Evolutionary conservation across 768 basidiomycete genomes (phyloP).

Genomic region (Phylloporus arenicola): DNA sequence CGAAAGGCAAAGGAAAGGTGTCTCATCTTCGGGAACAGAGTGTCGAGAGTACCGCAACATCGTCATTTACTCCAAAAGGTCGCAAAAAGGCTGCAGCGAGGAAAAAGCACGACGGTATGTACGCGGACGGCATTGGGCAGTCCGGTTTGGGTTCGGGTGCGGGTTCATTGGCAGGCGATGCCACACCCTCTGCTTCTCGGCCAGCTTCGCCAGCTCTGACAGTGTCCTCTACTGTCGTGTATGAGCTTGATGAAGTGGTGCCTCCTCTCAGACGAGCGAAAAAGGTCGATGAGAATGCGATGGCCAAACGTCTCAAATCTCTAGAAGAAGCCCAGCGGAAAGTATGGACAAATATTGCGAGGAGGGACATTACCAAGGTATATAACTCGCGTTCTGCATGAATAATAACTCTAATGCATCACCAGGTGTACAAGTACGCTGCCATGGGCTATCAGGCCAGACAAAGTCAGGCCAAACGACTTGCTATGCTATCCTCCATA

Average conservation of each 20-base stretch:
- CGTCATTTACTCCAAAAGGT: slow-evolving; percentile 40
- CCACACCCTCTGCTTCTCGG: slow-evolving; percentile 64
- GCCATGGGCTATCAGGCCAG: slow-evolving; percentile 60
- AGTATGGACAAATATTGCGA: slow-evolving; percentile 86
- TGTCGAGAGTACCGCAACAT: slow-evolving; percentile 46
- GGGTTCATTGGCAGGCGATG: slow-evolving; percentile 56
- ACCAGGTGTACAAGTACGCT: slow-evolving; percentile 77
- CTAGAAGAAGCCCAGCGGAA: slow-evolving; percentile 83
- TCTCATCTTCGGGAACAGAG: slow-evolving; percentile 47
- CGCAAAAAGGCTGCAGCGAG: slow-evolving; percentile 54
- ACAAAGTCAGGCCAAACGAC: slow-evolving; percentile 65
- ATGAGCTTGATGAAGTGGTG: slow-evolving; percentile 63
- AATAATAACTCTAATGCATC: slow-evolving; percentile 5
- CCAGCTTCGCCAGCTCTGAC: slow-evolving; percentile 60
- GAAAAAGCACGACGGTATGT: slow-evolving; percentile 51
- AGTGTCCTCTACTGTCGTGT: slow-evolving; percentile 54
- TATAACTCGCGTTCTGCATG: neutral
- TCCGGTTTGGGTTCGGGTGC: slow-evolving; percentile 45
- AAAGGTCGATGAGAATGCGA: slow-evolving; percentile 65
- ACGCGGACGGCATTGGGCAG: slow-evolving; percentile 47
- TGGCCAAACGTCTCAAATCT: slow-evolving; percentile 68
- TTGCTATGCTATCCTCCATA: slow-evolving; percentile 67
- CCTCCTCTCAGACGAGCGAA: slow-evolving; percentile 73
- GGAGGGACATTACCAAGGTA: slow-evolving; percentile 80
- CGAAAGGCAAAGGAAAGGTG: slow-evolving; percentile 52